Percentiles rank a stretch among this genome's conserved stretches.
Evolutionary conservation across 2,329 filamentous ascomycete species (phyloP).

Genomic region (Epichloe sp.): DNA sequence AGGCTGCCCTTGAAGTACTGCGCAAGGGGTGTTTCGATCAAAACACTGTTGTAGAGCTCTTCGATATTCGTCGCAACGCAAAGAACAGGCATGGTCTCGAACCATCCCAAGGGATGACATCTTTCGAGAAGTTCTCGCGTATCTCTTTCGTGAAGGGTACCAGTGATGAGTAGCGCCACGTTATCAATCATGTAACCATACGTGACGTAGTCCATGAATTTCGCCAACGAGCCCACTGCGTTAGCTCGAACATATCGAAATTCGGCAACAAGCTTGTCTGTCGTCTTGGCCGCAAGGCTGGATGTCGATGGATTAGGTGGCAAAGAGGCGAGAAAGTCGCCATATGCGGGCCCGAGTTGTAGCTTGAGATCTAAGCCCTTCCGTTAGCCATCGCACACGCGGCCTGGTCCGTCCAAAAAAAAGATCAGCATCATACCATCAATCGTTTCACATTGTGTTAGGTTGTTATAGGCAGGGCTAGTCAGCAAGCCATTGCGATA

Average conservation of each 20-base stretch:
- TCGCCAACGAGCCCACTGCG: slow-evolving; percentile 76
- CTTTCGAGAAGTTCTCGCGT: slow-evolving; percentile 88
- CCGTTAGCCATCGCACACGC: background rate
- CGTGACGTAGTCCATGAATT: slow-evolving; percentile 96
- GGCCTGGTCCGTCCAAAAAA: background rate
- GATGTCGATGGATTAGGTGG: slow-evolving; percentile 96
- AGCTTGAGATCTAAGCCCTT: slow-evolving; percentile 75
- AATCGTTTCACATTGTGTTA: slow-evolving; percentile 95
- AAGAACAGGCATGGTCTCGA: slow-evolving; percentile 96
- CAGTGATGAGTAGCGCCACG: slow-evolving; percentile 92
- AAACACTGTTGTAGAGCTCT: slow-evolving; percentile 93
- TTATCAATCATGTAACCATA: slow-evolving; percentile 99
- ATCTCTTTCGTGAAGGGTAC: slow-evolving; percentile 92
- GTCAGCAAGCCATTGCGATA: slow-evolving; percentile 93
- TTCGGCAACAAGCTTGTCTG: slow-evolving; percentile 94
- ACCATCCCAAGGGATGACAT: slow-evolving; percentile 96
- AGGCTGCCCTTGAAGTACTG: slow-evolving; percentile 96
- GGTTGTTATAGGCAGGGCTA: slow-evolving; percentile 79
- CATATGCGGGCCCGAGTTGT: slow-evolving; percentile 90
- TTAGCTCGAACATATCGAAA: slow-evolving; percentile 95
- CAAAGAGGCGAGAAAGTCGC: slow-evolving; percentile 87
- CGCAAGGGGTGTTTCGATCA: slow-evolving; percentile 92
- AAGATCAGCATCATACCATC: slow-evolving; percentile 47
- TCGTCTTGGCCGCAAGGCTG: slow-evolving; percentile 84
- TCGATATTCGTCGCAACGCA: slow-evolving; percentile 98